phyloP scores from a whole-genome alignment of 2,329 filamentous ascomycete genomes.

The Ophiostoma pallidulum region DNA sequence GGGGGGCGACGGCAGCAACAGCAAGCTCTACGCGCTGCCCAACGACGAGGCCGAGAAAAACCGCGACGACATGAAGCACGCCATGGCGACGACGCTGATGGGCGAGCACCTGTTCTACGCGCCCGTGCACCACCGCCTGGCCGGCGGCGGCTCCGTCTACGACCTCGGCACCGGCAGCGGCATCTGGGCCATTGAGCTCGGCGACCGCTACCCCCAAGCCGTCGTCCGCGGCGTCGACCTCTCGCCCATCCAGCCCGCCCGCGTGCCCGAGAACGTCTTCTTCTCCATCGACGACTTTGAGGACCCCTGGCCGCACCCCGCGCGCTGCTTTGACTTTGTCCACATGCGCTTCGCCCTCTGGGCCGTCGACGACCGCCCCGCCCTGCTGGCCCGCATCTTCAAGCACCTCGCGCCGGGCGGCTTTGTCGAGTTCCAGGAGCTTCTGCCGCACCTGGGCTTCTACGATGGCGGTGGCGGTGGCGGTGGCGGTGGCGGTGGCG shows the following conservation, averaged over 20 bases:
- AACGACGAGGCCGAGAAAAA: slow-evolving; percentile 39
- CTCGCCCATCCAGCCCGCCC: slow-evolving; percentile 54
- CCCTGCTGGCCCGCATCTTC: too few species aligned
- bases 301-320: slow-evolving; percentile 1
- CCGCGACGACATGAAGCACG: slow-evolving; percentile 45
- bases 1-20: too few species aligned
- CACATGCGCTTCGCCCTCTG: too few species aligned
- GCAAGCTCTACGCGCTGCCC: slow-evolving; percentile 24
- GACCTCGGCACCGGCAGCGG: slow-evolving; percentile 39
- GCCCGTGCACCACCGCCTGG: too few species aligned
- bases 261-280: slow-evolving; percentile 61
- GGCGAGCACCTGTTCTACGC: too few species aligned
- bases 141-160: too few species aligned
- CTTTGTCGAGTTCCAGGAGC: slow-evolving; percentile 5
- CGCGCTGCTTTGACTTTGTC: background rate
- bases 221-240: slow-evolving; percentile 54
- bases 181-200: slow-evolving; percentile 60
- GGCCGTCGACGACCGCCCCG: too few species aligned
- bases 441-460: slow-evolving; percentile 31
- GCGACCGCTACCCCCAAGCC: slow-evolving; percentile 29
- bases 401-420: too few species aligned
- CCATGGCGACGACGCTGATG: slow-evolving; percentile 32
- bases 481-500: too few species aligned
- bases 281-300: slow-evolving; percentile 59
- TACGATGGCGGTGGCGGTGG: too few species aligned